phyloP scores from a whole-genome alignment of 176 grass and related monocot genomes.

The Phyllostachys edulis region DNA sequence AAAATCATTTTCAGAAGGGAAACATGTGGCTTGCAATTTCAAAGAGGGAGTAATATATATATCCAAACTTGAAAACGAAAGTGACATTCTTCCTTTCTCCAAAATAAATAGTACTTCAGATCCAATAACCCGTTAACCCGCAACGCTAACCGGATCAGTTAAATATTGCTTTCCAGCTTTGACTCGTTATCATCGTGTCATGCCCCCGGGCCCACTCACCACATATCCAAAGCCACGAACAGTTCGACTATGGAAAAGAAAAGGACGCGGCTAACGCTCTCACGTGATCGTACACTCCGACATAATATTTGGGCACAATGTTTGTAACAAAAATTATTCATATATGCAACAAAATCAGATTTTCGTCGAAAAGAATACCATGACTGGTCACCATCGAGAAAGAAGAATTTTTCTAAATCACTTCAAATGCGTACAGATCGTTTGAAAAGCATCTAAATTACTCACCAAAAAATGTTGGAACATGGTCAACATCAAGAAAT shows the following conservation, averaged over 20 bases:
- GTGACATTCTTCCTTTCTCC: neutral
- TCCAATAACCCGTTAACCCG: neutral
- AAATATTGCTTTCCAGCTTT: constrained; percentile 38
- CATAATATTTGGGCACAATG: too few relatives aligned
- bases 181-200: neutral
- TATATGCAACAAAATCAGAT: too few relatives aligned
- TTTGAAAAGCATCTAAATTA: too few relatives aligned
- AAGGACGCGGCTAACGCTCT: too few relatives aligned
- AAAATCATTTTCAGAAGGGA: constrained; percentile 8
- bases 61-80: neutral
- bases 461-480: too few relatives aligned
- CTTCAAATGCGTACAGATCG: too few relatives aligned
- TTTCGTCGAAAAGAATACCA: too few relatives aligned
- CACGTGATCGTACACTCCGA: too few relatives aligned
- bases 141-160: neutral
- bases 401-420: too few relatives aligned
- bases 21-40: neutral
- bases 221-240: neutral
- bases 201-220: constrained; percentile 7
- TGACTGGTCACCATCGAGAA: too few relatives aligned
- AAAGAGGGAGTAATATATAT: neutral
- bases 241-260: neutral
- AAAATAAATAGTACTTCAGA: neutral
- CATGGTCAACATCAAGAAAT: too few relatives aligned
- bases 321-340: too few relatives aligned